Evolutionary conservation across 2,329 filamentous ascomycete species (phyloP).

Genomic region (Phaeosphaeria sp.): DNA sequence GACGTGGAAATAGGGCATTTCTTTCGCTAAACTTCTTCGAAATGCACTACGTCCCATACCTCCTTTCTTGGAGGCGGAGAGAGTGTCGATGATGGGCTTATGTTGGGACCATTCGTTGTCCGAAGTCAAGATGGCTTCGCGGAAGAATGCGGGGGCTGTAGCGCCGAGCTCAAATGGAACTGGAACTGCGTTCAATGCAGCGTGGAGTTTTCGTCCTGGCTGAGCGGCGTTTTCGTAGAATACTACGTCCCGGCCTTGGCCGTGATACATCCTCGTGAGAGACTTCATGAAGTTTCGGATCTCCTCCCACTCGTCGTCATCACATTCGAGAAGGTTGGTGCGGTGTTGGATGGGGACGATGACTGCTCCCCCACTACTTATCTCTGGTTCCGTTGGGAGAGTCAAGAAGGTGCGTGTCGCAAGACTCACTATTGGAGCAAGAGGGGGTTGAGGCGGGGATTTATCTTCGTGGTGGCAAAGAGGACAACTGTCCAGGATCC

Average conservation of each 20-base stretch:
- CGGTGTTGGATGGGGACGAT: conserved; percentile 90
- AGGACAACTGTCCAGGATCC: conserved; percentile 83
- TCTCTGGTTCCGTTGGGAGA: conserved; percentile 85
- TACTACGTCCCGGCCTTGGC: conserved; percentile 87
- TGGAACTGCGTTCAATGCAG: conserved; percentile 83
- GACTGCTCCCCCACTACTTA: conserved; percentile 81
- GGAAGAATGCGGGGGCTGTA: conserved; percentile 92
- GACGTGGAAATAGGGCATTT: conserved; percentile 97
- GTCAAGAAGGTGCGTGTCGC: conserved; percentile 88
- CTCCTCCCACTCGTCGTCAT: conserved; percentile 99
- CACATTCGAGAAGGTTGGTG: conserved; percentile 92
- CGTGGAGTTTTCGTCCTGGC: conserved; percentile 80
- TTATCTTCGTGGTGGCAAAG: conserved; percentile 92
- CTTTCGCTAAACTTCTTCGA: conserved; percentile 81
- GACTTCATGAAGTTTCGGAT: conserved; percentile 99
- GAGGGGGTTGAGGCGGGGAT: conserved; percentile 67
- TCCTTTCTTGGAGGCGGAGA: conserved; percentile 63
- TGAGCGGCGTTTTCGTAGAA: conserved; percentile 97
- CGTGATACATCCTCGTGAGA: conserved; percentile 91
- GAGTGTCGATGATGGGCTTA: conserved; percentile 90
- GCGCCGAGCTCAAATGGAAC: conserved; percentile 91
- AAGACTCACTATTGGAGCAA: conserved; percentile 85
- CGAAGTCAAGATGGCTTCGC: conserved; percentile 84
- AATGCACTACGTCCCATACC: conserved; percentile 84
- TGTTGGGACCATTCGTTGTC: conserved; percentile 98